phyloP scores from a whole-genome alignment of 2,329 filamentous ascomycete species.

The Aureobasidium sp. region DNA sequence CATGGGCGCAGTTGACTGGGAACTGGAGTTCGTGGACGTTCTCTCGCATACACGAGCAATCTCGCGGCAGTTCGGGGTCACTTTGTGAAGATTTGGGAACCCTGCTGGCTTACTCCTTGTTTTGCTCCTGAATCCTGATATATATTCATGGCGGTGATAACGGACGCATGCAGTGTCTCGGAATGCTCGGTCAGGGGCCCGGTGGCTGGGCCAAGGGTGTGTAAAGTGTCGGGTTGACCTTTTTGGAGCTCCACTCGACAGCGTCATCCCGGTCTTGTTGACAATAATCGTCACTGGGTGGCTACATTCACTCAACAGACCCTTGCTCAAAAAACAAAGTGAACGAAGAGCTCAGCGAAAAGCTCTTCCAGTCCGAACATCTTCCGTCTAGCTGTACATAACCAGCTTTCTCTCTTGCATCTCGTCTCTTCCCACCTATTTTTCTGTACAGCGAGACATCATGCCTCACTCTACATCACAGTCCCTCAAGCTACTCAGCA shows the following conservation, averaged over 20 bases:
- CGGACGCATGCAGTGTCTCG: background rate
- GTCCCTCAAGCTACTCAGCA: constrained; percentile 33
- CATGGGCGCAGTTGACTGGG: background rate
- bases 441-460: constrained; percentile 22
- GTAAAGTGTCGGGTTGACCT: constrained; percentile 73
- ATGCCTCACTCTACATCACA: constrained; percentile 23
- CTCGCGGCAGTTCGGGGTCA: background rate
- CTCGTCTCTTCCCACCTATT: background rate
- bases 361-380: constrained; percentile 1
- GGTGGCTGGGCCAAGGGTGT: background rate
- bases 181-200: background rate
- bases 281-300: constrained; percentile 3
- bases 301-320: constrained; percentile 46
- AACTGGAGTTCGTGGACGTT: background rate
- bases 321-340: constrained; percentile 4
- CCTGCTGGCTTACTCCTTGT: background rate
- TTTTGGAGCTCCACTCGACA: constrained; percentile 40
- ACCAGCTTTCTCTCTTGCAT: background rate
- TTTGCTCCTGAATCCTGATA: background rate
- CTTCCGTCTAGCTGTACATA: constrained; percentile 3
- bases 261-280: constrained; percentile 9
- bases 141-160: background rate
- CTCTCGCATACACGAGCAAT: background rate
- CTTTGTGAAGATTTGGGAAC: background rate
- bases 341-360: background rate